Evolutionary conservation across 495 filamentous ascomycete genomes (phyloP), one percentile per base, ranked within the genome.

Genomic region (Parathielavia appendiculata): DNA sequence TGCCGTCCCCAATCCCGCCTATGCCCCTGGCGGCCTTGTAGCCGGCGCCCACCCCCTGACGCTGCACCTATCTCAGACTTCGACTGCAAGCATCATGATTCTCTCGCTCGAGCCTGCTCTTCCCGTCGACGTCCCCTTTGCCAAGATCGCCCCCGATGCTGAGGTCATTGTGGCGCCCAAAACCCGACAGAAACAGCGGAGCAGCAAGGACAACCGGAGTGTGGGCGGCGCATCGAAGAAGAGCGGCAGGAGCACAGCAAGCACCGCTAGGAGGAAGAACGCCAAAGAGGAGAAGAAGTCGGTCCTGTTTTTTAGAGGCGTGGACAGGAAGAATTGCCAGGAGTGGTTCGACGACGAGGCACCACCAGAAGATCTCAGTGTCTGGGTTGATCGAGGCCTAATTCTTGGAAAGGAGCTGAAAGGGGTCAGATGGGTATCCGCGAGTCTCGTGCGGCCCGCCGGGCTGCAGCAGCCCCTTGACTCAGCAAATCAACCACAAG

Each of bases 131-230:
- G 83, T 85, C 8, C 80, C 88, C 4, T 96, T 96, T 68, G 92
- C 91, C 30, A 97, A 95, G 73, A 88, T 98, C 57, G 85, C 88
- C 0, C 87, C 92, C 0, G 91, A 97, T 68, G 92, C 90, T 20
- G 93, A 98, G 72, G 91, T 97, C 50, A 92, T 96, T 57, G 95
- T 98, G 23, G 92, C 93, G 5, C 93, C 93, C 1, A 98, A 98
- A 71, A 85, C 72, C 0, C 71, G 79, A 47, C 65, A 76, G 23
- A 81, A 80, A 52, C 65, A 70, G 26, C 72, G 73, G 46, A 73
- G 76, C 34, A 73, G 72, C 40, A 81, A 82, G 50, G 80, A 80
- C 26, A 90, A 74, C 69, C 80, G 83, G 63, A 97, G 88, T 70
- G 85, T 89, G 20, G 83, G 86, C 5, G 73, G 76, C 51, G 87